Percentiles rank a stretch among this genome's conserved stretches.
phyloP scores from a whole-genome alignment of 495 filamentous ascomycete genomes.

The Annulohypoxylon maeteangense region DNA sequence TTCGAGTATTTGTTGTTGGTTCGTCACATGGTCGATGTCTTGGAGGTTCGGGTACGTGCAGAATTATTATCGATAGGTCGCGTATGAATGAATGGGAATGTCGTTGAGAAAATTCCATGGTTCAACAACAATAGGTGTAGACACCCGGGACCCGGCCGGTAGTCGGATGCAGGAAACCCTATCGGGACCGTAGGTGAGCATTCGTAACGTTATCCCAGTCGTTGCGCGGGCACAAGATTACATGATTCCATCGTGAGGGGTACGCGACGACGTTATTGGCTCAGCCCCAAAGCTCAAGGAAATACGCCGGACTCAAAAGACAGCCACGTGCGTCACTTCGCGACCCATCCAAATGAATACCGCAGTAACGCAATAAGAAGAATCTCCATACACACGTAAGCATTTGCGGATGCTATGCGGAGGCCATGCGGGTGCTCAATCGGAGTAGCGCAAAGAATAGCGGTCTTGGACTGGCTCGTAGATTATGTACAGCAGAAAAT shows the following conservation, averaged over 20 bases:
- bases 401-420: neutral
- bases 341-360: slow-evolving; percentile 14
- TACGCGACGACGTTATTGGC: slow-evolving; percentile 28
- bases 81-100: neutral
- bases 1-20: neutral
- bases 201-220: slow-evolving; percentile 7
- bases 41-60: slow-evolving; percentile 22
- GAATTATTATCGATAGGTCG: slow-evolving; percentile 12
- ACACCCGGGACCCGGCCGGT: slow-evolving; percentile 20
- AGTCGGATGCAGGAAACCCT: slow-evolving; percentile 44
- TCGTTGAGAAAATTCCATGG: slow-evolving; percentile 3
- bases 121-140: neutral
- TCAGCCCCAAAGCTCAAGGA: slow-evolving; percentile 5
- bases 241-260: slow-evolving; percentile 25
- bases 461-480: slow-evolving; percentile 5
- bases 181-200: slow-evolving; percentile 31
- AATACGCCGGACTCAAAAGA: slow-evolving; percentile 25
- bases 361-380: neutral
- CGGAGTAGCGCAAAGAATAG: slow-evolving; percentile 11
- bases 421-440: neutral
- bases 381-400: slow-evolving; percentile 23
- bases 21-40: slow-evolving; percentile 1
- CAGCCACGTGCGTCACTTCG: slow-evolving; percentile 35
- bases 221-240: slow-evolving; percentile 11
- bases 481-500: slow-evolving; percentile 14